phyloP scores from a whole-genome alignment of 2,329 filamentous ascomycete genomes.

The Ascochyta clinopodiicola region DNA sequence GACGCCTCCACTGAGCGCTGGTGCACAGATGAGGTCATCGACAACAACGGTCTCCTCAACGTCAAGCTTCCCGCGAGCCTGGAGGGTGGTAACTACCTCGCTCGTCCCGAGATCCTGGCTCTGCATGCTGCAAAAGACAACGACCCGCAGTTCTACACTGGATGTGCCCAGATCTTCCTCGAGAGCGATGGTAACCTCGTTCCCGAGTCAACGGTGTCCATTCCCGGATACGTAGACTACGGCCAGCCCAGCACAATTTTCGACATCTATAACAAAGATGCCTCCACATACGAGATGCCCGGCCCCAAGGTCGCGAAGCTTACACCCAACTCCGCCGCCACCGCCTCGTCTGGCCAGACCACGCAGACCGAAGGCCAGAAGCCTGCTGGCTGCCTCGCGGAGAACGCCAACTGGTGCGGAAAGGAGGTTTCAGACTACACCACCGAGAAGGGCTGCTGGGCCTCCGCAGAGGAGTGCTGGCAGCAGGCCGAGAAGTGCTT shows the following conservation, averaged over 20 bases:
- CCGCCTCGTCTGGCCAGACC: constrained; percentile 17
- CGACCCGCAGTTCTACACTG: constrained; percentile 72
- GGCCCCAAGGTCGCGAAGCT: constrained; percentile 64
- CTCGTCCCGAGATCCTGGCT: constrained; percentile 72
- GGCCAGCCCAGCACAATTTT: constrained; percentile 65
- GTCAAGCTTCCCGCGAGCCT: constrained; percentile 68
- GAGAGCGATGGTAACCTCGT: constrained; percentile 57
- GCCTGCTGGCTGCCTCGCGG: constrained; percentile 64
- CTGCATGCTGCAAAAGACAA: constrained; percentile 67
- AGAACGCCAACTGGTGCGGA: constrained; percentile 77
- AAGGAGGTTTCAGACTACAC: constrained; percentile 65
- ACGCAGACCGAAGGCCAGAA: constrained; percentile 59
- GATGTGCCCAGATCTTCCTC: constrained; percentile 75
- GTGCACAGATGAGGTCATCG: constrained; percentile 74
- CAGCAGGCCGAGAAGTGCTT: constrained; percentile 67
- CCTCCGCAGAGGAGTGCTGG: constrained; percentile 55
- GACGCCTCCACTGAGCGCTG: constrained; percentile 63
- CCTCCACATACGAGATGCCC: constrained; percentile 58
- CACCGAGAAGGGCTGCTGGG: constrained; percentile 66
- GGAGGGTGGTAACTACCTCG: constrained; percentile 71
- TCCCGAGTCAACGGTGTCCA: constrained; percentile 63
- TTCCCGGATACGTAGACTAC: constrained; percentile 69
- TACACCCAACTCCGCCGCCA: constrained; percentile 24
- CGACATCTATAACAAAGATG: constrained; percentile 64
- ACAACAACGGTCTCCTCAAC: constrained; percentile 68